Evolutionary conservation across 2,329 filamentous ascomycete species (phyloP).

Genomic region (Emmonsiellopsis sp.): DNA sequence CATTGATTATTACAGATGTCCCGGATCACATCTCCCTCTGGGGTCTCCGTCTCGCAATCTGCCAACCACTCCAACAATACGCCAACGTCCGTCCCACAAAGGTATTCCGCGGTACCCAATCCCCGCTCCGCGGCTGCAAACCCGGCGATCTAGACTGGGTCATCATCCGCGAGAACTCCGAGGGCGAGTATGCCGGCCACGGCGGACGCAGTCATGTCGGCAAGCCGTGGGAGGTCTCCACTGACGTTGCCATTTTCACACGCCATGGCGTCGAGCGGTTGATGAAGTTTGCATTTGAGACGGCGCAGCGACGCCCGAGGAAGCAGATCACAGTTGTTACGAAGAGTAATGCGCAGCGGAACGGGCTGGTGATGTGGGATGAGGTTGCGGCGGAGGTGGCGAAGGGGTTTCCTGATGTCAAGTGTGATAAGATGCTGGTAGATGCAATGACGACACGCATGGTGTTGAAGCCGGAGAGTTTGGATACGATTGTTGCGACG

Average conservation of each 20-base stretch:
- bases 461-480: conserved; percentile 40
- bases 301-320: conserved; percentile 36
- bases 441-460: conserved; percentile 49
- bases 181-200: conserved; percentile 48
- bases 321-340: conserved; percentile 46
- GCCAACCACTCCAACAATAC: conserved; percentile 47
- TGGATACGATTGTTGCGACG: conserved; percentile 47
- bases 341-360: conserved; percentile 46
- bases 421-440: conserved; percentile 47
- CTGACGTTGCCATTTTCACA: conserved; percentile 46
- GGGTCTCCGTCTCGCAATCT: conserved; percentile 47
- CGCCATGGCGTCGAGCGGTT: conserved; percentile 43
- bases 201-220: conserved; percentile 44
- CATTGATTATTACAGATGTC: conserved; percentile 29
- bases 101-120: conserved; percentile 43
- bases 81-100: conserved; percentile 47
- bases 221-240: conserved; percentile 43
- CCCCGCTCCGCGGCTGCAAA: conserved; percentile 38
- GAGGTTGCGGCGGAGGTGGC: conserved; percentile 40
- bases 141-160: conserved; percentile 47
- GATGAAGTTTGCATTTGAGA: conserved; percentile 46
- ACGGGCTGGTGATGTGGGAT: conserved; percentile 50
- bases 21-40: conserved; percentile 50
- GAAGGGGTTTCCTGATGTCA: conserved; percentile 42
- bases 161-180: conserved; percentile 46